phyloP scores from a whole-genome alignment of 2,329 filamentous ascomycete species.

The Alternaria atra region DNA sequence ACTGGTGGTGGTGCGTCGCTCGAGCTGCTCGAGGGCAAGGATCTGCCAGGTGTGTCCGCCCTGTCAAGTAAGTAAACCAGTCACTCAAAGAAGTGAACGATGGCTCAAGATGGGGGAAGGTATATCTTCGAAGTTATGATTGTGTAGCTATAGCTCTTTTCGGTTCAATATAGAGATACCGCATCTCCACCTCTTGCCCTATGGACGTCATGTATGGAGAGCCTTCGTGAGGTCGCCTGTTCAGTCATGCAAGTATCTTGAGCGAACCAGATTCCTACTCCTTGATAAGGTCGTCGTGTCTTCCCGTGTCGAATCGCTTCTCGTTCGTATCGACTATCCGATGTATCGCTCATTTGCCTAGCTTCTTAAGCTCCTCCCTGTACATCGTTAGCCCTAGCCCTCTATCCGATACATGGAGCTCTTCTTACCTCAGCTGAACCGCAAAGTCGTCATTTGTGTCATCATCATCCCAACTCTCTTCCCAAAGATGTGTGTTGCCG shows the following conservation, averaged over 20 bases:
- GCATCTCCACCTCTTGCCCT: conserved; percentile 13
- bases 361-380: conserved; percentile 93
- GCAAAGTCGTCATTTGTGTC: conserved; percentile 97
- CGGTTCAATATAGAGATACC: conserved; percentile 28
- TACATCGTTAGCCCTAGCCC: conserved; percentile 11
- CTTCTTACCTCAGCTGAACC: conserved; percentile 84
- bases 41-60: conserved; percentile 89
- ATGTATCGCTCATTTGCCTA: conserved; percentile 68
- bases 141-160: conserved; percentile 41
- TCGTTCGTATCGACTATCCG: background rate
- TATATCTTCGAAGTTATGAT: conserved; percentile 47
- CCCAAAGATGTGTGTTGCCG: conserved; percentile 88
- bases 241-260: background rate
- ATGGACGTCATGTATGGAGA: conserved; percentile 1
- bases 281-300: background rate
- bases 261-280: background rate
- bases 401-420: background rate
- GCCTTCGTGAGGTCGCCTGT: background rate
- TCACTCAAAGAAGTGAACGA: conserved; percentile 22
- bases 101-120: conserved; percentile 44
- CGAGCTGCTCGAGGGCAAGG: conserved; percentile 98
- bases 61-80: conserved; percentile 76
- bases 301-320: conserved; percentile 4
- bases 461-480: conserved; percentile 99
- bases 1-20: conserved; percentile 95